These are phyloP conservation scores for Fusarium fujikuroi DNA, from an alignment of 2,329 filamentous ascomycete genomes.

Conservation along the genomic window DNA sequence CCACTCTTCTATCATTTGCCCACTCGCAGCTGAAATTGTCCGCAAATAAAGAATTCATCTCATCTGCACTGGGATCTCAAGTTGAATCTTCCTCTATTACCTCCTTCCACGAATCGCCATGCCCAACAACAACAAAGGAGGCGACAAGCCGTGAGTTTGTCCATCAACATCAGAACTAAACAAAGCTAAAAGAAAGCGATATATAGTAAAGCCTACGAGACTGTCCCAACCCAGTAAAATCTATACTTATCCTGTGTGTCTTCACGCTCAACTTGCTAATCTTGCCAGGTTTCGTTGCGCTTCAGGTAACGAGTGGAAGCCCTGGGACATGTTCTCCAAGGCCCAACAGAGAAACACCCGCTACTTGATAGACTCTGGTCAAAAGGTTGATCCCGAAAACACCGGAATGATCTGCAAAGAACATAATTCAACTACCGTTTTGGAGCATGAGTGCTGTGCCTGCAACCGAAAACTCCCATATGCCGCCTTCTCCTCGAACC, in stretches of 20 bases:
- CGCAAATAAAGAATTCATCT: neutral
- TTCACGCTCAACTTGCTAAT: neutral
- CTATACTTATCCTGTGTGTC: too few relatives aligned
- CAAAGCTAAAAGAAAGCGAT: neutral
- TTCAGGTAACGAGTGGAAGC: slow-evolving; percentile 52
- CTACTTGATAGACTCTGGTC: slow-evolving; percentile 23
- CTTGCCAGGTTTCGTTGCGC: slow-evolving; percentile 49
- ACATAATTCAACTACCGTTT: slow-evolving; percentile 40
- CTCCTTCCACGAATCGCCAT: neutral
- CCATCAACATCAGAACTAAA: neutral
- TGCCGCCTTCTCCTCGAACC: slow-evolving; percentile 47
- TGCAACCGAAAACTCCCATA: slow-evolving; percentile 46
- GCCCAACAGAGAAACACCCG: slow-evolving; percentile 41
- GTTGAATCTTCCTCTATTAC: neutral
- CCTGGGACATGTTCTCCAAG: slow-evolving; percentile 47
- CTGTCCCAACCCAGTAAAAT: slow-evolving; percentile 17
- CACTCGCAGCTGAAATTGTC: neutral
- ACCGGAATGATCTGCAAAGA: slow-evolving; percentile 52
- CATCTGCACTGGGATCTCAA: too few relatives aligned
- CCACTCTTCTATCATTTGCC: neutral
- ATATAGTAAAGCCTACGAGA: neutral
- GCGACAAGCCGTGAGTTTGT: slow-evolving; percentile 25
- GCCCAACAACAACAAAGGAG: slow-evolving; percentile 23
- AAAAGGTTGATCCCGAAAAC: slow-evolving; percentile 14
- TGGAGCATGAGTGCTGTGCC: slow-evolving; percentile 47